Evolutionary conservation across 352 stramenopile genomes (phyloP), one percentile per base, ranked within the genome.

Genomic region (Phytophthora boehmeriae): DNA sequence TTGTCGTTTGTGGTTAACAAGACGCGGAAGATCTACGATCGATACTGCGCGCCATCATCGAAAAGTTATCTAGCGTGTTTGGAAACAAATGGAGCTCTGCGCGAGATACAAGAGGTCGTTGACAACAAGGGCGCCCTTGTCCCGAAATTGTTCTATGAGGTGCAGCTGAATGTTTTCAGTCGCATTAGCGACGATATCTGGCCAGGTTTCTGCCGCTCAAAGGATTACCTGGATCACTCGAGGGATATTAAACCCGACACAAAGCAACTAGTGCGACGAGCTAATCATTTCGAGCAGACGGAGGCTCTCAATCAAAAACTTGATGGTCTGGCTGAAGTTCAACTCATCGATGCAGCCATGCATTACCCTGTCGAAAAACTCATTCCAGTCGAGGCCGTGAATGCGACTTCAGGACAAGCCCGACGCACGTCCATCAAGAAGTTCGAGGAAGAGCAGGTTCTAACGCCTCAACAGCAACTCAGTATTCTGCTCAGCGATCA

Each of bases 1-100:
- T 63, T 92, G 28, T 90, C 79, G 39, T 94, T 92, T 55, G 88
- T 94, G 49, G 68, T 83, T 19, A 89, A 85, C 54, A 89, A 88
- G 41, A 88, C 86, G 1, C 75, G 80, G 17, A 88, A 85, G 59
- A 82, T 94, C 38, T 92, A 92, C 60, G 86, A 94, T 38, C 81
- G 83, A 9, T 94, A 92, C 65, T 92, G 83, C 48, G 69, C 58
- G 1, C 57, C 67, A 1, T 62, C 43, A 16, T 90, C 80, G 8
- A 73, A 64, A 13, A 85, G 71, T 34, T 89, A 71, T 38, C 78
- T 92, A 25, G 43, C 61, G 0, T 56, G 85, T 3, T 55, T 86
- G 8, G 68, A 69, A 8, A 47, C 36, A 0, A 73, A 79, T 8
- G 56, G 38, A 0, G 68, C 59, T 2, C 42, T 92, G 28, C 47